Base-by-base conservation (phyloP, 2,329 filamentous ascomycete genomes). In the Phyllosticta citrichinensis region DNA sequence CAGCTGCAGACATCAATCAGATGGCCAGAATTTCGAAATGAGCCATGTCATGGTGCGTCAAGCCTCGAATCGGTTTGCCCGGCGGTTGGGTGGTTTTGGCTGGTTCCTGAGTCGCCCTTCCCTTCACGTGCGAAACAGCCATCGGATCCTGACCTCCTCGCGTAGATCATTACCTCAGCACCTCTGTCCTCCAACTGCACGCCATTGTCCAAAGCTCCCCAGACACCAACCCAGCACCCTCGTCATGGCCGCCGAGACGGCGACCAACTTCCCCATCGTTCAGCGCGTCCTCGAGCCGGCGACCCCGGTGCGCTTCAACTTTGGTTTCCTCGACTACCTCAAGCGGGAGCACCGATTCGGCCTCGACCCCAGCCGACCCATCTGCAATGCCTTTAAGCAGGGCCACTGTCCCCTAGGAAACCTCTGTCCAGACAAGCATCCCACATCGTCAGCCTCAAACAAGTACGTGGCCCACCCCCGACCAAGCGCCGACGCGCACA, bases 321-420 rank as follows among this genome's bases (percentile, higher is more conserved):
- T 97, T 80, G 84, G 83, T 73, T 96, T 97, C 81, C 87, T 85
- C 33, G 87, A 90, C 55, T 96, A 96, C 77, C 84, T 96, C 47
- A 87, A 87, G 66, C 80, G 85, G 64, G 91, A 88, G 66, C 91
- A 94, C 75, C 86, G 91, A 64, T 92, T 95, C 75, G 88, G 89
- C 65, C 86, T 96, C 57, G 84, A 89, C 22, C 83, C 87, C 47
- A 67, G 74, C 55, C 74, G 77, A 0, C 90, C 92, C 52, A 80
- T 89, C 71, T 97, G 94, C 80, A 90, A 89, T 71, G 87, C 91
- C 63, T 97, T 91, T 77, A 81, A 88, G 63, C 83, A 90, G 64
- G 91, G 91, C 52, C 87, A 92, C 76, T 97, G 94, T 71, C 91
- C 92, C 0, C 82, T 92, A 64, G 93, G 92, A 50, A 85, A 87